These are phyloP conservation scores for Pythium volutum DNA, from an alignment of 352 stramenopile genomes.

Conservation along the genomic window DNA sequence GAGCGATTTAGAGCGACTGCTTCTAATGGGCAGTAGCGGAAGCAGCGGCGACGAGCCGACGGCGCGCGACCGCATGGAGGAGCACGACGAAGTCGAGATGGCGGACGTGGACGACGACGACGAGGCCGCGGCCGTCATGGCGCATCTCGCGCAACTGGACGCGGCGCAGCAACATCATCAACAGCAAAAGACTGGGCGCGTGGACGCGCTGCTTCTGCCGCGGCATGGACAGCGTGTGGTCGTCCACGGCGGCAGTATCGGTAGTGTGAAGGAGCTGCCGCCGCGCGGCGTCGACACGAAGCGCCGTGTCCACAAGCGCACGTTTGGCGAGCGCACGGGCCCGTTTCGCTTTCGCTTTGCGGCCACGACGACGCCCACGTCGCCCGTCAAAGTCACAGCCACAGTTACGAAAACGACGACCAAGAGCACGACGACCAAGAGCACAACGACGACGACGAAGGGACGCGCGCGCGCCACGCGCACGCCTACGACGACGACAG, in stretches of 20 bases:
- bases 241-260: not conserved
- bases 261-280: slow-evolving; percentile 18
- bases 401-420: not conserved
- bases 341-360: slow-evolving; percentile 47
- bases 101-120: slow-evolving; percentile 27
- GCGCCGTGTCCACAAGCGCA: slow-evolving; percentile 47
- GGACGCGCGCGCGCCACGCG: slow-evolving; percentile 1
- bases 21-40: slow-evolving; percentile 28
- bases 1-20: slow-evolving; percentile 66
- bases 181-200: not conserved
- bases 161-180: too few species aligned
- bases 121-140: slow-evolving; percentile 24
- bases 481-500: not conserved
- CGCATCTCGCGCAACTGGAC: slow-evolving; percentile 26
- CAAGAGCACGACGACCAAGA: not conserved
- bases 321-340: slow-evolving; percentile 51
- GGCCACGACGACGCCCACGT: not conserved
- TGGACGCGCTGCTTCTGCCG: slow-evolving; percentile 1
- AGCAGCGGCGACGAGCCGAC: not conserved
- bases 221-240: not conserved
- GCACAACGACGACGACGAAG: not conserved
- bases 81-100: too few species aligned
- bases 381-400: not conserved
- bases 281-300: slow-evolving; percentile 50
- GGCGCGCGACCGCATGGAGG: not conserved